A percentile compares a stretch with the other conserved stretches of the same genome.
These are phyloP conservation scores for Colletotrichum chrysophilum DNA, from an alignment of 2,329 filamentous ascomycete species.

Conservation along the genomic window DNA sequence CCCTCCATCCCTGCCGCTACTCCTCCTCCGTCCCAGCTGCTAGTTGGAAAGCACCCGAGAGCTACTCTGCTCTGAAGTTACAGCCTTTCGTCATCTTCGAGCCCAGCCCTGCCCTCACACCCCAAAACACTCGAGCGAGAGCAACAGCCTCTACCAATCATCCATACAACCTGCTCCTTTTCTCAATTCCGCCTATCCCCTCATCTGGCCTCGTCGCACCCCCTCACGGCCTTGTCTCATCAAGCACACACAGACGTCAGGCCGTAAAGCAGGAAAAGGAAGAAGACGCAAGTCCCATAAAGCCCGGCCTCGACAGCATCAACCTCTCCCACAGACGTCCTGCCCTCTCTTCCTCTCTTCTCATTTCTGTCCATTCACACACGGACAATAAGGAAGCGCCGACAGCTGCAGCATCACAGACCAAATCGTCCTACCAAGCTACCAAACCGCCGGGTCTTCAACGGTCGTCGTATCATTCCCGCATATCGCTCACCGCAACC, in stretches of 20 bases:
- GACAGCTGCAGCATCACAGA: constrained; percentile 14
- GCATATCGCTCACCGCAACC: neutral
- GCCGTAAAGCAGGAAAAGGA: neutral
- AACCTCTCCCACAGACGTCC: constrained; percentile 7
- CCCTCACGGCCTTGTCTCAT: constrained; percentile 12
- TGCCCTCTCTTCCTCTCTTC: neutral
- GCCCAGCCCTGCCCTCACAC: neutral
- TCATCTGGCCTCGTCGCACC: neutral
- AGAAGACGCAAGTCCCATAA: constrained; percentile 8
- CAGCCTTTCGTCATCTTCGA: constrained; percentile 9
- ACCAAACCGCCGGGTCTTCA: neutral
- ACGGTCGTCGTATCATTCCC: neutral
- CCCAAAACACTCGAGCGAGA: neutral
- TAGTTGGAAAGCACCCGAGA: neutral
- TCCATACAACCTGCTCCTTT: neutral
- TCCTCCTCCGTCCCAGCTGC: neutral
- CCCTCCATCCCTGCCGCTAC: neutral
- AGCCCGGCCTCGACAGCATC: constrained; percentile 10
- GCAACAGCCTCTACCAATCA: neutral
- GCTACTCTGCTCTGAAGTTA: neutral
- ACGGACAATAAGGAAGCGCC: neutral
- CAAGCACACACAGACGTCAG: constrained; percentile 14
- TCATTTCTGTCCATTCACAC: neutral
- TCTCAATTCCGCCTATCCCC: neutral
- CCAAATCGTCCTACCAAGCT: neutral